Evolutionary conservation across 1,284 basidiomycete genomes (phyloP).

Genomic region (Irpex sp.): DNA sequence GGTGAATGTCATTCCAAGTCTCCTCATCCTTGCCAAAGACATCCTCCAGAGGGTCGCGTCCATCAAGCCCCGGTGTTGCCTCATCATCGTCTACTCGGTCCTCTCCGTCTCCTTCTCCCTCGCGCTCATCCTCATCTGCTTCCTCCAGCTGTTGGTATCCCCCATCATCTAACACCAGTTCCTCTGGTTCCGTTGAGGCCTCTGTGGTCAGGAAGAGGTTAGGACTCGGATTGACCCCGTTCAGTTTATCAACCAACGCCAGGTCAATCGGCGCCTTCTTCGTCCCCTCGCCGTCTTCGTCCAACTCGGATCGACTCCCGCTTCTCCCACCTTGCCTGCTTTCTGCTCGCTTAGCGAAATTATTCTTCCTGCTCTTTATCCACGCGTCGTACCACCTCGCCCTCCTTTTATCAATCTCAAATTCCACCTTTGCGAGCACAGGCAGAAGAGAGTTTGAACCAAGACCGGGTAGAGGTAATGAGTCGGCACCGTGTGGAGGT

Average conservation of each 20-base stretch:
- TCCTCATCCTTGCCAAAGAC: slow-evolving; percentile 58
- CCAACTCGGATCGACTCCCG: slow-evolving; percentile 17
- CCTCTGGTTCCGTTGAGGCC: slow-evolving; percentile 22
- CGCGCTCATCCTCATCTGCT: slow-evolving; percentile 8
- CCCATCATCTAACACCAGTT: slow-evolving; percentile 18
- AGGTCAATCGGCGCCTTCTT: slow-evolving; percentile 43
- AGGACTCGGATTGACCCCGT: slow-evolving; percentile 32
- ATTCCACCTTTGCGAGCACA: slow-evolving; percentile 84
- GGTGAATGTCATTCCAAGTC: slow-evolving; percentile 55
- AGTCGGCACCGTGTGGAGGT: slow-evolving; percentile 35
- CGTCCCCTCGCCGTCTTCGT: slow-evolving; percentile 20
- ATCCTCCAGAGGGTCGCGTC: slow-evolving; percentile 41
- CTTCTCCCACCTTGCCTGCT: slow-evolving; percentile 31
- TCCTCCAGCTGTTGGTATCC: slow-evolving; percentile 32
- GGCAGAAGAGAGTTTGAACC: slow-evolving; percentile 63
- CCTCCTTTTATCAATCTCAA: slow-evolving; percentile 74
- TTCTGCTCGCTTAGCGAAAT: slow-evolving; percentile 52
- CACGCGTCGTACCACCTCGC: slow-evolving; percentile 83
- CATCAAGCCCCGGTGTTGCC: slow-evolving; percentile 18
- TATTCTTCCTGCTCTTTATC: slow-evolving; percentile 59
- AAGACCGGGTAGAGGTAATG: slow-evolving; percentile 63
- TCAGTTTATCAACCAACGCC: slow-evolving; percentile 46
- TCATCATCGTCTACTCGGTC: slow-evolving; percentile 17
- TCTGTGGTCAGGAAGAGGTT: slow-evolving; percentile 24
- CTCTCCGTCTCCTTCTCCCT: slow-evolving; percentile 12